Percentiles rank a stretch among this genome's conserved stretches.
Evolutionary conservation across 768 basidiomycete species (phyloP).

Genomic region (Lentinula raphanica): DNA sequence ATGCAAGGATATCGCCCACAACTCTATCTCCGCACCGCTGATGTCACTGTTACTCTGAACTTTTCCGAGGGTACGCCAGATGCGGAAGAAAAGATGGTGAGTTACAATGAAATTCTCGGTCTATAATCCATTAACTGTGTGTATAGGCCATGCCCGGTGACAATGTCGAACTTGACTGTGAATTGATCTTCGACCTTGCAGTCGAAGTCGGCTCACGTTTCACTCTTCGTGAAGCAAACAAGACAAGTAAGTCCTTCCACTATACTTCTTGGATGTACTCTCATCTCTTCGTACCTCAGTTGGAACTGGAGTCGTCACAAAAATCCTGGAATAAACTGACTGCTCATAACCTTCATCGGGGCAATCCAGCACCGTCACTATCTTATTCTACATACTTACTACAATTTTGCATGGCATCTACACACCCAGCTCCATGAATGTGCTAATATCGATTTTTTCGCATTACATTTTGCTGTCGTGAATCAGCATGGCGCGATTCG

Average conservation of each 20-base stretch:
- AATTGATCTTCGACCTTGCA: conserved; percentile 80
- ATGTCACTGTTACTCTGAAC: conserved; percentile 77
- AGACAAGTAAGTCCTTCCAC: conserved; percentile 59
- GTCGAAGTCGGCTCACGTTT: conserved; percentile 88
- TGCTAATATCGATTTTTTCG: conserved; percentile 1
- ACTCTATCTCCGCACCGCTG: conserved; percentile 92
- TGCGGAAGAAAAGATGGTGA: conserved; percentile 82
- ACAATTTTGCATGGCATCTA: conserved; percentile 4
- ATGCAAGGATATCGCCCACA: conserved; percentile 93
- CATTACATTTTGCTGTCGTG: neutral
- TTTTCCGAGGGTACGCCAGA: conserved; percentile 85
- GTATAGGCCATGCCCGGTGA: conserved; percentile 92
- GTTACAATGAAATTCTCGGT: conserved; percentile 19
- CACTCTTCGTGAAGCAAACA: conserved; percentile 92
- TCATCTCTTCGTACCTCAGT: conserved; percentile 38
- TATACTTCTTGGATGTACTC: neutral
- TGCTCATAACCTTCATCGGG: neutral
- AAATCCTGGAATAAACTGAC: conserved; percentile 48
- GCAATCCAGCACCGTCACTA: neutral
- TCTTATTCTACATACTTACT: conserved; percentile 2
- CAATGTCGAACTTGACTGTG: conserved; percentile 89
- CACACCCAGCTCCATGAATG: conserved; percentile 4
- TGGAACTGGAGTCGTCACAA: conserved; percentile 92
- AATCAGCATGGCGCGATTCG: neutral
- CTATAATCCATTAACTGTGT: neutral